Percentiles rank a stretch among this genome's conserved stretches.
Evolutionary conservation across 2,329 filamentous ascomycete genomes (phyloP).

Genomic region (Hymenoscyphus repandus): DNA sequence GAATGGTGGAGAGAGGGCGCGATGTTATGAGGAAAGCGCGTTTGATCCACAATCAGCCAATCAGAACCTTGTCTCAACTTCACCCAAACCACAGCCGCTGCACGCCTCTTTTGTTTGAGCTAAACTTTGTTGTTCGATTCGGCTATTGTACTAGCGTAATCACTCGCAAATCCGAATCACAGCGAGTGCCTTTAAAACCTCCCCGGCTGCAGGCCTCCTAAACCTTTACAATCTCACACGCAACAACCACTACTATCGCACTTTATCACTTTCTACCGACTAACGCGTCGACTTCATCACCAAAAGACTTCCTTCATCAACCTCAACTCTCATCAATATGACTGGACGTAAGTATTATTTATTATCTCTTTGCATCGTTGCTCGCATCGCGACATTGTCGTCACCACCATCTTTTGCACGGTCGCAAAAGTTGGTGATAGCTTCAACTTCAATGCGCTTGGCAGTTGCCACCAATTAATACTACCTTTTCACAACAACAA

Average conservation of each 20-base stretch:
- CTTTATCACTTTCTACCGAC: constrained; percentile 12
- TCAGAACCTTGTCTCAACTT: neutral
- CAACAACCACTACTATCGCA: constrained; percentile 16
- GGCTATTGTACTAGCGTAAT: neutral
- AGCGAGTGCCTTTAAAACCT: neutral
- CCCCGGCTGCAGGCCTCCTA: constrained; percentile 1
- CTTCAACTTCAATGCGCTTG: constrained; percentile 16
- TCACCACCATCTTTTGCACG: constrained; percentile 18
- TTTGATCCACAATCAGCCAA: neutral
- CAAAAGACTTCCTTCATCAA: constrained; percentile 28
- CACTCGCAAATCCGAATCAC: neutral
- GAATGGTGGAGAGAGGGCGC: neutral
- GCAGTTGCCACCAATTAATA: constrained; percentile 11
- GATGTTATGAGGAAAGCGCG: neutral
- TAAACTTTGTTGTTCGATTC: neutral
- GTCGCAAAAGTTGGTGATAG: constrained; percentile 27
- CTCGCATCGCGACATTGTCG: constrained; percentile 11
- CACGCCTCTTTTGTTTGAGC: neutral
- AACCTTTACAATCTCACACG: constrained; percentile 4
- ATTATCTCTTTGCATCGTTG: constrained; percentile 13
- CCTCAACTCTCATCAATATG: constrained; percentile 47
- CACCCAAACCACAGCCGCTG: neutral
- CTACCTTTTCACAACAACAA: constrained; percentile 12
- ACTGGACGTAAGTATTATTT: constrained; percentile 62
- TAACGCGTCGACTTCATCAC: constrained; percentile 30